Conservation (phyloP, 371 early-diverging fungal genomes). For the Dinochytrium kinnereticum region DNA sequence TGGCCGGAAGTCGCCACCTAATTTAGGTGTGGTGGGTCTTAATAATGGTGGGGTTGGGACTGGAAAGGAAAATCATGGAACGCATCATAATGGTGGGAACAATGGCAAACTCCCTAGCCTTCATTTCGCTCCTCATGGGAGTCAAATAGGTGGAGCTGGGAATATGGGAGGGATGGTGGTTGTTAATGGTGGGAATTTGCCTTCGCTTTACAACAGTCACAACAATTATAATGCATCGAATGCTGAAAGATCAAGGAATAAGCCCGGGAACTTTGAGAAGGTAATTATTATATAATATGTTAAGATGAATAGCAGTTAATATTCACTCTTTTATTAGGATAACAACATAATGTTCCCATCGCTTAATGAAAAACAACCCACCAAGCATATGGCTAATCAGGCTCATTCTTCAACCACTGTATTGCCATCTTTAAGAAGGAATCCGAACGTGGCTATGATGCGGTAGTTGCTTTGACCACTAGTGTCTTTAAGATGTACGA, state of each 20-base stretch:
- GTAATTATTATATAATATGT: not conserved
- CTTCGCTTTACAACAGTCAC: not conserved
- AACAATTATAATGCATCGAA: slow-evolving; percentile 7
- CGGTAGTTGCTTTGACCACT: too few species aligned
- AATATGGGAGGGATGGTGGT: not conserved
- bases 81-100: not conserved
- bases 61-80: slow-evolving; percentile 9
- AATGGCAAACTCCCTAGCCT: slow-evolving; percentile 1
- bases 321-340: not conserved
- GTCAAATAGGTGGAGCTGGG: not conserved
- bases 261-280: not conserved
- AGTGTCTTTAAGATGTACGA: too few species aligned
- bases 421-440: not conserved
- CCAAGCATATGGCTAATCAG: not conserved
- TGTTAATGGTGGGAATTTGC: not conserved
- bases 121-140: slow-evolving; percentile 1
- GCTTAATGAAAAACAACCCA: slow-evolving; percentile 4
- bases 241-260: not conserved
- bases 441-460: not conserved
- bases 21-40: not conserved
- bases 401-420: not conserved
- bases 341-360: slow-evolving; percentile 9
- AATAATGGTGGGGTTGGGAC: not conserved
- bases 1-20: not conserved
- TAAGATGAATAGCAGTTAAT: not conserved